phyloP scores from a whole-genome alignment of 805 yeast genomes.

The Sungouiella thailandica region DNA sequence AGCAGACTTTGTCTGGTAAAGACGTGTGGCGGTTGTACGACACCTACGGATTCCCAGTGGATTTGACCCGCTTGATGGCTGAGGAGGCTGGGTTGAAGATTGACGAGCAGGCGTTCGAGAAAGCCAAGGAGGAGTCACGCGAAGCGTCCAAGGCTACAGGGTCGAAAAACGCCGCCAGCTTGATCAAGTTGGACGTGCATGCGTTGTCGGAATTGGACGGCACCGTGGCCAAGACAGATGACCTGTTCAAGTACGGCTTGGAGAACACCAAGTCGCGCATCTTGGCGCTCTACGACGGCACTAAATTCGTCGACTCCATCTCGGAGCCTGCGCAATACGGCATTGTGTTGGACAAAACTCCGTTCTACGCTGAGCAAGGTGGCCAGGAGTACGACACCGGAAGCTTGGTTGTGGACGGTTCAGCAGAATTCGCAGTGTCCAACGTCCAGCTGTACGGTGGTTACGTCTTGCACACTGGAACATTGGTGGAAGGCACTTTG shows the following conservation, averaged over 20 bases:
- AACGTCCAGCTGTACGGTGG: conserved; percentile 94
- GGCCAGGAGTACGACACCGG: conserved; percentile 98
- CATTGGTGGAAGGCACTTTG: conserved; percentile 68
- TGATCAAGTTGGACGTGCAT: conserved; percentile 87
- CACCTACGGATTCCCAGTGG: conserved; percentile 99
- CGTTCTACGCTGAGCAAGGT: conserved; percentile 98
- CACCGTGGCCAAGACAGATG: conserved; percentile 75
- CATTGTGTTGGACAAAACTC: conserved; percentile 79
- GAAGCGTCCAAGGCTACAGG: conserved; percentile 94
- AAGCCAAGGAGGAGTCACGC: conserved; percentile 80
- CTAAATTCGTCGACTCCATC: conserved; percentile 50
- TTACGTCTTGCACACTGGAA: conserved; percentile 92
- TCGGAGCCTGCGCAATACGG: conserved; percentile 56
- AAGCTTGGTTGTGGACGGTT: conserved; percentile 81
- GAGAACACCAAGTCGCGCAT: conserved; percentile 67
- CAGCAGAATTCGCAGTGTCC: conserved; percentile 80
- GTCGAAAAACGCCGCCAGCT: conserved; percentile 46
- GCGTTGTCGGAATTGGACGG: conserved; percentile 67
- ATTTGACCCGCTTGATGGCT: conserved; percentile 96
- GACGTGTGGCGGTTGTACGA: conserved; percentile 99
- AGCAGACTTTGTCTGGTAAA: conserved; percentile 77
- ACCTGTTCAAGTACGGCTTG: conserved; percentile 66
- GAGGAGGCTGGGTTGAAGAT: conserved; percentile 93
- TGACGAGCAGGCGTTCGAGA: conserved; percentile 88
- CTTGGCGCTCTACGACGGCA: conserved; percentile 66